Conservation (phyloP, 2,329 filamentous ascomycete species). For the Eutypa lata region DNA sequence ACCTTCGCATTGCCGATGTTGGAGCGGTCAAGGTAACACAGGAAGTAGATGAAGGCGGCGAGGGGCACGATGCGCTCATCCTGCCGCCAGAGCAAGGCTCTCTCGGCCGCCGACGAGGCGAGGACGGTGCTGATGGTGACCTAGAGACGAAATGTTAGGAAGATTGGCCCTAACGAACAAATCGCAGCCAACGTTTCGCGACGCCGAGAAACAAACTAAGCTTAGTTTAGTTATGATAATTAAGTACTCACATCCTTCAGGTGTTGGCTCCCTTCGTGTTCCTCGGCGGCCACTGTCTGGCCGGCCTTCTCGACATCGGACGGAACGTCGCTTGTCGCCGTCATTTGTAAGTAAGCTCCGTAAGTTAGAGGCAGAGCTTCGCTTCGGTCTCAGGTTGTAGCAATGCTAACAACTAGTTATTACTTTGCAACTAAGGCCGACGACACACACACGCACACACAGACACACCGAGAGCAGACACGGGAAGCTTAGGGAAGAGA, state of each 20-base stretch:
- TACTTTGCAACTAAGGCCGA: too few relatives aligned
- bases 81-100: slow-evolving; percentile 36
- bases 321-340: neutral
- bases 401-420: too few relatives aligned
- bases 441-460: too few relatives aligned
- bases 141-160: too few relatives aligned
- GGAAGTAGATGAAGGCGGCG: slow-evolving; percentile 50
- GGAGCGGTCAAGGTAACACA: slow-evolving; percentile 55
- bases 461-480: too few relatives aligned
- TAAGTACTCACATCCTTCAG: neutral
- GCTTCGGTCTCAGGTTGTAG: too few relatives aligned
- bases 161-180: too few relatives aligned
- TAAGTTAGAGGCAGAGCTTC: too few relatives aligned
- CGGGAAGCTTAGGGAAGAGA: too few relatives aligned
- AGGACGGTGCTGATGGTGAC: slow-evolving; percentile 3
- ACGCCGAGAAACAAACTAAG: too few relatives aligned
- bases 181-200: too few relatives aligned
- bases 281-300: neutral
- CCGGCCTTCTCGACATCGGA: neutral
- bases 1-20: slow-evolving; percentile 47
- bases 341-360: neutral
- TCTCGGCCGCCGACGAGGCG: slow-evolving; percentile 15
- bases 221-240: too few relatives aligned
- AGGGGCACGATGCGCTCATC: slow-evolving; percentile 53
- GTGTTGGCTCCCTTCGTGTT: neutral